Conservation (phyloP, 805 yeast genomes). For the Tetrapisispora phaffii region DNA sequence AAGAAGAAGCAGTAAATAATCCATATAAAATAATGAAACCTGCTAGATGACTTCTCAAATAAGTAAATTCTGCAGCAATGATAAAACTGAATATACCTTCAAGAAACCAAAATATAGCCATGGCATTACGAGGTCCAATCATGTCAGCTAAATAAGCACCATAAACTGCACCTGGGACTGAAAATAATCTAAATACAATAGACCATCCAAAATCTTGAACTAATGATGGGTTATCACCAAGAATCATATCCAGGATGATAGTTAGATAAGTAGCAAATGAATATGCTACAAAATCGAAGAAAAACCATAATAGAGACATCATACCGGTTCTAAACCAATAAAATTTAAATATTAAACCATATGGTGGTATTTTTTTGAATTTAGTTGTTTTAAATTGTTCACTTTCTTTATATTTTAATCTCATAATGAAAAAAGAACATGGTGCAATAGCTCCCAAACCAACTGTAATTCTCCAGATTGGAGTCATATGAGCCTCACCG, state of each 20-base stretch:
- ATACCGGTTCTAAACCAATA: slow-evolving; percentile 73
- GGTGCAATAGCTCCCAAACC: slow-evolving; percentile 91
- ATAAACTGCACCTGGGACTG: slow-evolving; percentile 78
- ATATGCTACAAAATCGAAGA: slow-evolving; percentile 79
- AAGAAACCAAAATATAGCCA: slow-evolving; percentile 53
- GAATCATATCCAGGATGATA: slow-evolving; percentile 49
- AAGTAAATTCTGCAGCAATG: slow-evolving; percentile 63
- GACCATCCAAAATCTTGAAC: slow-evolving; percentile 86
- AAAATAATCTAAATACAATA: slow-evolving; percentile 76
- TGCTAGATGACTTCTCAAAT: slow-evolving; percentile 51
- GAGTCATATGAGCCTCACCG: slow-evolving; percentile 54
- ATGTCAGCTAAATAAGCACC: slow-evolving; percentile 81
- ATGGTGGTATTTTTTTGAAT: slow-evolving; percentile 59
- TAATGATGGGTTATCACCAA: slow-evolving; percentile 49
- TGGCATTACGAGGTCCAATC: slow-evolving; percentile 78
- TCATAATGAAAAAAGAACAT: slow-evolving; percentile 59
- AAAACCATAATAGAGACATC: slow-evolving; percentile 78
- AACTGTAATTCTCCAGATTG: slow-evolving; percentile 85
- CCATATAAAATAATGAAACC: slow-evolving; percentile 83
- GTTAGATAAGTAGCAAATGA: slow-evolving; percentile 82
- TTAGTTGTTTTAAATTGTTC: slow-evolving; percentile 59
- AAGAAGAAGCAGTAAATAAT: slow-evolving; percentile 78
- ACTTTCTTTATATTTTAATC: slow-evolving; percentile 68
- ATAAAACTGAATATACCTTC: slow-evolving; percentile 76
- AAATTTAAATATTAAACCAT: slow-evolving; percentile 57